These are phyloP conservation scores for Phytopythium delawarense DNA, from an alignment of 352 stramenopile species.

Conservation along the genomic window DNA sequence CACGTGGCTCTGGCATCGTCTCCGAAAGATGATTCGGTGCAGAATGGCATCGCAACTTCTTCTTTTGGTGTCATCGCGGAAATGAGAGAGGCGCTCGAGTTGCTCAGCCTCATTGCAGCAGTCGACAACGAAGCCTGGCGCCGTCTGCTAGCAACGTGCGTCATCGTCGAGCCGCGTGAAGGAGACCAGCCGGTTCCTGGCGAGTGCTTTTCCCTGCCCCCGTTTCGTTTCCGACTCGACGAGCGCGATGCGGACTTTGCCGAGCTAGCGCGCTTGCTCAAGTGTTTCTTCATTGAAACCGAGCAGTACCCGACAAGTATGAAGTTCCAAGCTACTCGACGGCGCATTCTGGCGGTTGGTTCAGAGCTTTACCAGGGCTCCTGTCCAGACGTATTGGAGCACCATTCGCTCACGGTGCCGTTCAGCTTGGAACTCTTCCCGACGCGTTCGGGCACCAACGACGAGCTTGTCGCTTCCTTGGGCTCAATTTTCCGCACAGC, in stretches of 20 bases:
- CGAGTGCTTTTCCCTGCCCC: background rate
- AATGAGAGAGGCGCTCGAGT: constrained; percentile 1
- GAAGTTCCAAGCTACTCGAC: background rate
- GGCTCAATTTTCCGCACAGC: background rate
- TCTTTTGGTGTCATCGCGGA: background rate
- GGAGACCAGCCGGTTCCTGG: background rate
- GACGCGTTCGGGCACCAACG: background rate
- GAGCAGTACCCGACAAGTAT: background rate
- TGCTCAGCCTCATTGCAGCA: background rate
- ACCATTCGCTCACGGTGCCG: background rate
- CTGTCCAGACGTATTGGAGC: background rate
- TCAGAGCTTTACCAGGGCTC: background rate
- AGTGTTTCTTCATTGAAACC: background rate
- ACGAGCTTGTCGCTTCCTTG: background rate
- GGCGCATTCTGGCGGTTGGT: background rate
- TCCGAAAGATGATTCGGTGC: background rate
- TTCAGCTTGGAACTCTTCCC: constrained; percentile 5
- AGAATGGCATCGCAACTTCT: too few relatives aligned
- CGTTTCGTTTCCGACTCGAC: constrained; percentile 2
- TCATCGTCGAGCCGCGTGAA: background rate
- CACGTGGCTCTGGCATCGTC: background rate
- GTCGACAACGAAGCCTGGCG: constrained; percentile 4
- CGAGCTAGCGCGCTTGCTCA: background rate
- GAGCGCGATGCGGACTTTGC: constrained; percentile 2
- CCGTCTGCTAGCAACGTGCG: background rate